phyloP scores from a whole-genome alignment of 306 rosid species.

The Trifolium pratense region DNA sequence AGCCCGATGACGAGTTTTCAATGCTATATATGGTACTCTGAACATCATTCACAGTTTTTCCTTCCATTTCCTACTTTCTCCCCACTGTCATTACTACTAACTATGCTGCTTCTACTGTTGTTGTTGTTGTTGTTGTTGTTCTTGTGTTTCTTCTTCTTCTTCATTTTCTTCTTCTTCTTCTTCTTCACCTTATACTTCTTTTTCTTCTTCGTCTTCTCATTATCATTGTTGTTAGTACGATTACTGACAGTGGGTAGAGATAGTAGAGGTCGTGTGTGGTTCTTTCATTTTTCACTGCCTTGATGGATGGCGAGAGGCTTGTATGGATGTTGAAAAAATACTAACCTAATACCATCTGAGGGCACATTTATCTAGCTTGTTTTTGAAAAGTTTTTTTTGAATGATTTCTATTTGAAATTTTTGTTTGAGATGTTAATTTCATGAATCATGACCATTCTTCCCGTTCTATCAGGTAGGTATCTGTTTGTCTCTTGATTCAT shows the following conservation, averaged over 20 bases:
- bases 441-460: background rate
- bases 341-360: constrained; percentile 37
- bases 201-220: background rate
- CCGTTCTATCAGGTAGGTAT: too few species aligned
- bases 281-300: background rate
- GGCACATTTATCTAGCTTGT: constrained; percentile 26
- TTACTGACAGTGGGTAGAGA: constrained; percentile 37
- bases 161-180: background rate
- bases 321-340: constrained; percentile 25
- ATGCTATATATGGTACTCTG: constrained; percentile 11
- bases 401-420: background rate
- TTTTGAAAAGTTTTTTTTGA: background rate
- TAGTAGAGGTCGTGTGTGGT: constrained; percentile 24
- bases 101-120: background rate
- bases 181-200: too few species aligned
- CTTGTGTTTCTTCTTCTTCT: background rate
- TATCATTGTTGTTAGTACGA: constrained; percentile 9
- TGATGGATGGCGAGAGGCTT: constrained; percentile 46
- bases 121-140: background rate
- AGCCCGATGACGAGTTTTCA: constrained; percentile 39
- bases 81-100: background rate
- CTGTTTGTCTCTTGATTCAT: too few species aligned
- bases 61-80: constrained; percentile 39
- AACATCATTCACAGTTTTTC: too few species aligned
- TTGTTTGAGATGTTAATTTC: background rate